Evolutionary conservation across 2,329 filamentous ascomycete genomes (phyloP), one percentile per base, ranked within the genome.

Genomic region (Podosphaera aphanis): DNA sequence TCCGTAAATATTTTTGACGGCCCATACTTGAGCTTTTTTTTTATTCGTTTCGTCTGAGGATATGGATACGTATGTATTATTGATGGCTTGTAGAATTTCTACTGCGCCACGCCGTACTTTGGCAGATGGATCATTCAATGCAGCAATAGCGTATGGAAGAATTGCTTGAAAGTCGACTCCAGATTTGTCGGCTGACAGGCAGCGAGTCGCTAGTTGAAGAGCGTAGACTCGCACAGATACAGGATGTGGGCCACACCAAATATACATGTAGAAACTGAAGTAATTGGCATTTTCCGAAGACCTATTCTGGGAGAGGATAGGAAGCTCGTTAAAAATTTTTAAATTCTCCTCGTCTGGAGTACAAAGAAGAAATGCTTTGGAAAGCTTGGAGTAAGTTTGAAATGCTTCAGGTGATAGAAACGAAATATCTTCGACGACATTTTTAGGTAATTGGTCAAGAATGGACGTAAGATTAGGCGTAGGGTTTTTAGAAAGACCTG

Each of bases 91-190:
- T 27, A 83, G 59, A 27, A 86, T 66, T 44, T 78, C 71, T 19
- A 78, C 76, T 18, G 85, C 81, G 44, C 83, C 76, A 50, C 77
- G 74, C 39, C 86, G 79, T 37, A 93, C 79, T 50, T 75, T 74
- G 50, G 78, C 76, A 1, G 82, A 82, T 4, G 75, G 64, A 59
- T 95, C 88, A 20, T 74, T 68, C 16, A 95, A 69, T 19, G 80
- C 81, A 33, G 71, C 67, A 40, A 94, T 64, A 27, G 79, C 66
- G 61, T 93, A 94, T 2, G 88, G 88, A n/a, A 93, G 58, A 16
- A 94, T 60, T 10, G 74, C 72, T 58, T 95, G 88, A 43, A 86
- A 68, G 57, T 93, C 81, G 6, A 71, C 57, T 18, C 64, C 64
- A 46, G 64, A 66, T 48, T 70, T 67, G 13, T 62, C 61, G 8